These are phyloP conservation scores for Zizania palustris DNA, from an alignment of 202 grass and related monocot species.

Conservation along the genomic window DNA sequence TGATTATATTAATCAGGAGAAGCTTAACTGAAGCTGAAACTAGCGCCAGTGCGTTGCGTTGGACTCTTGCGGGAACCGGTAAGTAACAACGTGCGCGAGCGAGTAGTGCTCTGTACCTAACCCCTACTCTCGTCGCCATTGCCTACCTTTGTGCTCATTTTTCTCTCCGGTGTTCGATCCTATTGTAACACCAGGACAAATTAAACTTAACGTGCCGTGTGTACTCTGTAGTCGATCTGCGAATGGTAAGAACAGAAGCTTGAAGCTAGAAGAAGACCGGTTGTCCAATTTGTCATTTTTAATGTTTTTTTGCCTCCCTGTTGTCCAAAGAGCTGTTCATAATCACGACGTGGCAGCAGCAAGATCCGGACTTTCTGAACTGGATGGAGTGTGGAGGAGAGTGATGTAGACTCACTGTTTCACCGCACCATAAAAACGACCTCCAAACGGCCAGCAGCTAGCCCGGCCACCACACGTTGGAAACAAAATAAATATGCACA, in stretches of 20 bases:
- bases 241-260: neutral
- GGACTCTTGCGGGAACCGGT: conserved; percentile 19
- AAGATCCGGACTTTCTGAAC: conserved; percentile 9
- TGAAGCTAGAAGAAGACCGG: neutral
- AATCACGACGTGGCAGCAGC: conserved; percentile 33
- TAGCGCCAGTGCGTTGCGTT: neutral
- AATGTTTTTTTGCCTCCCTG: neutral
- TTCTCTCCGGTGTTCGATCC: neutral
- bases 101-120: conserved; percentile 18
- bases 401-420: neutral
- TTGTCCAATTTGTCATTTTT: neutral
- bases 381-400: neutral
- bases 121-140: neutral
- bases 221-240: no score
- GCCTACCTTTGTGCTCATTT: conserved; percentile 4
- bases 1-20: conserved; percentile 32
- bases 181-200: neutral
- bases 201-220: no score
- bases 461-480: neutral
- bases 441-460: conserved; percentile 26
- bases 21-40: neutral
- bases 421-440: conserved; percentile 37
- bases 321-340: neutral
- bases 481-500: no score
- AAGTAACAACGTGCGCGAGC: conserved; percentile 52